A percentile compares a stretch with the other conserved stretches of the same genome.
Conservation (phyloP, 768 basidiomycete species). For the Postia placenta region DNA sequence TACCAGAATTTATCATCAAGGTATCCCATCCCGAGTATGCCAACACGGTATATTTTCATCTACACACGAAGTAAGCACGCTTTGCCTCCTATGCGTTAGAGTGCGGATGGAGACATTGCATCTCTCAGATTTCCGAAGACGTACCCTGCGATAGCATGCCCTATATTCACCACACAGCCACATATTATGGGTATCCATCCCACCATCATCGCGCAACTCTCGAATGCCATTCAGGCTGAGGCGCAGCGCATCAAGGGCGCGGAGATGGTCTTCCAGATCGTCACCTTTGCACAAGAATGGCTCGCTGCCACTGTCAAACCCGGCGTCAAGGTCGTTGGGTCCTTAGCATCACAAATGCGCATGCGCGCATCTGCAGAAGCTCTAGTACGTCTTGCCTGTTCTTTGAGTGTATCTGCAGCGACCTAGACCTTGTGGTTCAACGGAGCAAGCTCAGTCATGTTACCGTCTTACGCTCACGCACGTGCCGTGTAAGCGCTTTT, state of each 20-base stretch:
- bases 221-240: constrained; percentile 56
- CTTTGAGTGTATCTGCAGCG: too few relatives aligned
- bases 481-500: too few relatives aligned
- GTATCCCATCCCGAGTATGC: constrained; percentile 54
- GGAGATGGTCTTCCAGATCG: constrained; percentile 78
- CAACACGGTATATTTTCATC: constrained; percentile 53
- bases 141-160: constrained; percentile 68
- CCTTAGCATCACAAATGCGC: constrained; percentile 75
- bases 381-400: constrained; percentile 49
- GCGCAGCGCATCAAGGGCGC: constrained; percentile 59
- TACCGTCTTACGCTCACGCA: neutral
- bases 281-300: constrained; percentile 69
- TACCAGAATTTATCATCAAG: constrained; percentile 73
- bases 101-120: too few relatives aligned
- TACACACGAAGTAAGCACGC: constrained; percentile 59
- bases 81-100: too few relatives aligned
- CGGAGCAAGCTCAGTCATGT: too few relatives aligned
- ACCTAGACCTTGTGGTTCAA: too few relatives aligned
- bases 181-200: constrained; percentile 53
- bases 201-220: constrained; percentile 51
- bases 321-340: constrained; percentile 54
- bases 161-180: constrained; percentile 63
- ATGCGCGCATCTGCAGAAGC: constrained; percentile 67
- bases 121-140: constrained; percentile 74
- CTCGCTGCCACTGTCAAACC: constrained; percentile 50